Conservation (phyloP, 768 basidiomycete species). For the Neoboletus brunneissimus region DNA sequence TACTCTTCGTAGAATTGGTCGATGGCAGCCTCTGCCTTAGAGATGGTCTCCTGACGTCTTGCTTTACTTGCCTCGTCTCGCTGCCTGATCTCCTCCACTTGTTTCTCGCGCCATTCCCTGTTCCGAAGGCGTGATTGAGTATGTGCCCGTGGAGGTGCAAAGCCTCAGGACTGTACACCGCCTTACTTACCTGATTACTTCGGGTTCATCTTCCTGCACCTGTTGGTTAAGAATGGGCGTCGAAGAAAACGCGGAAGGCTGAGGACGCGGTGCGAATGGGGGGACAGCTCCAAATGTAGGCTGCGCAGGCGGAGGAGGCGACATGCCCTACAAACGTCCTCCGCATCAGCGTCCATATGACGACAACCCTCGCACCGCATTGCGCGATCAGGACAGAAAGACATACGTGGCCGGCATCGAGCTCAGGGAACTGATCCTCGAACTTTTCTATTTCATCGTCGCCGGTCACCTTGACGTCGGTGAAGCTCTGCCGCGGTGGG, state of each 20-base stretch:
- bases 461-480: slow-evolving; percentile 77
- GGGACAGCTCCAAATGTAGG: slow-evolving; percentile 47
- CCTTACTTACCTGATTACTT: slow-evolving; percentile 70
- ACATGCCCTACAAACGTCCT: slow-evolving; percentile 29
- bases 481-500: slow-evolving; percentile 38
- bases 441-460: slow-evolving; percentile 86
- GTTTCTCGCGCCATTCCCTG: slow-evolving; percentile 87
- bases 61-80: slow-evolving; percentile 80
- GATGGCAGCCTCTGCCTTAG: slow-evolving; percentile 80
- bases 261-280: slow-evolving; percentile 76
- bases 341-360: background rate
- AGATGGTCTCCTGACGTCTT: slow-evolving; percentile 78
- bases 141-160: background rate
- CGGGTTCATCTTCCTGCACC: slow-evolving; percentile 75
- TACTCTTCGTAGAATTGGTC: slow-evolving; percentile 92
- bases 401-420: slow-evolving; percentile 51
- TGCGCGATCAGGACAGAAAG: background rate
- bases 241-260: slow-evolving; percentile 64
- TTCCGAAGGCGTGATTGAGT: background rate
- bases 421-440: slow-evolving; percentile 80
- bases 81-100: slow-evolving; percentile 75
- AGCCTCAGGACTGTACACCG: too few species aligned
- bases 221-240: slow-evolving; percentile 72
- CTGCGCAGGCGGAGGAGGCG: slow-evolving; percentile 27
- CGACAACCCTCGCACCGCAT: slow-evolving; percentile 9